Evolutionary conservation across 306 rosid species (phyloP).

Genomic region (Quercus alba): DNA sequence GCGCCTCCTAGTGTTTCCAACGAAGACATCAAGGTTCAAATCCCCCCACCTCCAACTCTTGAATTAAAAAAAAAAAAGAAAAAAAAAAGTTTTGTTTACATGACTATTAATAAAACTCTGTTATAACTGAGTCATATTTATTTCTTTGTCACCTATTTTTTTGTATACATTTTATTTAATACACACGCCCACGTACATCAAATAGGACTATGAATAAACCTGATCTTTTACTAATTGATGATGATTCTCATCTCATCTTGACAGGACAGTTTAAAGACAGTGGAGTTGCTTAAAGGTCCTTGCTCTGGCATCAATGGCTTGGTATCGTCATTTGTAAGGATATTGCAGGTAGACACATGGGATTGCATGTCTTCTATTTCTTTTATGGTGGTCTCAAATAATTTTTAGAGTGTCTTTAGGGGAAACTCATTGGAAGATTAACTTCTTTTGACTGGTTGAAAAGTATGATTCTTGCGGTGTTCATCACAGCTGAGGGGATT

Average conservation of each 20-base stretch:
- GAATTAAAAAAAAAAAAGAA: too few species aligned
- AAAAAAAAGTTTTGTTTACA: too few species aligned
- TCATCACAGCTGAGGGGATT: background rate
- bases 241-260: conserved; percentile 44
- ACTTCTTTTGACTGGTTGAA: conserved; percentile 4
- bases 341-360: conserved; percentile 65
- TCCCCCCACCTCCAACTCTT: too few species aligned
- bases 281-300: conserved; percentile 38
- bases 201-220: background rate
- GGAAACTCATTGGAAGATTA: background rate
- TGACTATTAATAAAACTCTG: background rate
- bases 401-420: background rate
- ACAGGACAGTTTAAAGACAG: conserved; percentile 91
- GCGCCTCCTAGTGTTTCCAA: too few species aligned
- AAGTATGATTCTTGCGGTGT: background rate
- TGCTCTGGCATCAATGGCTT: conserved; percentile 65
- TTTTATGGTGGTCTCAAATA: conserved; percentile 7
- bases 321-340: conserved; percentile 79
- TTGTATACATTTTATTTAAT: background rate
- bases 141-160: background rate
- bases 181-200: background rate
- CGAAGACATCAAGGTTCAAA: too few species aligned
- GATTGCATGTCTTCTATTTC: background rate
- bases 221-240: conserved; percentile 18
- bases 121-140: background rate